Base-by-base conservation (phyloP, 1,284 basidiomycete genomes). In the Ceratobasidium sp. region DNA sequence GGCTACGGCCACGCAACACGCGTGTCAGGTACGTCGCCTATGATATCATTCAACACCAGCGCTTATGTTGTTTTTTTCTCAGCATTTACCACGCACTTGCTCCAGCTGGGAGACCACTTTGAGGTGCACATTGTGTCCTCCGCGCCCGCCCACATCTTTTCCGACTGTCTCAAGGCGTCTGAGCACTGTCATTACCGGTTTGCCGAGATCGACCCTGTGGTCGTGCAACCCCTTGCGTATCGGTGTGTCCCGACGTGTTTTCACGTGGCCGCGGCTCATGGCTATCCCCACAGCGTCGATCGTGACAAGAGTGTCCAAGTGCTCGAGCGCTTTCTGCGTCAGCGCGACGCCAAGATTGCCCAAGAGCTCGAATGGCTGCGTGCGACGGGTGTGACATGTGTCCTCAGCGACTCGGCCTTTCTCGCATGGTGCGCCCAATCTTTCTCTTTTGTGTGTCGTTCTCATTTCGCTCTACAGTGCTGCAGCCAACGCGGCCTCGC, bases 401-500 rank as follows among this genome's bases (percentile, higher is more conserved):
- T 94, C 0, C 82, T 94, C 49, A 92, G 90, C 80, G 92, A 94
- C 81, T 91, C 92, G 2, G 92, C 92, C 0, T 94, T 93, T 81
- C 85, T 94, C 25, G 92, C 90, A 70, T 93, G 92, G 92, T 92
- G 80, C 76, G 89, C 82, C 6, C 32, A 56, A 62, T 62, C 22
- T 29, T 29, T 69, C 49, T 22, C 64, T 22, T 68, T 46, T 57
- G 1, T 13, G 8, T 22, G 11, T n/a, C 9, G 29, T n/a, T 6
- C 40, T 64, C 25, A 15, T 54, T 25, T 65, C 19, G 15, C 43
- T 43, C 44, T 54, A 73, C 79, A 93, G 92, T 81, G 86, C 91
- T 66, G 92, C 92, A 0, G 92, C 91, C 1, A 88, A 90, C 77
- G 82, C 85, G 44, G 88, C 89, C 0, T 86, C 87, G 0, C 86